These are phyloP conservation scores for Mortierella sp. DNA, from an alignment of 371 early-diverging fungal species.

Conservation along the genomic window DNA sequence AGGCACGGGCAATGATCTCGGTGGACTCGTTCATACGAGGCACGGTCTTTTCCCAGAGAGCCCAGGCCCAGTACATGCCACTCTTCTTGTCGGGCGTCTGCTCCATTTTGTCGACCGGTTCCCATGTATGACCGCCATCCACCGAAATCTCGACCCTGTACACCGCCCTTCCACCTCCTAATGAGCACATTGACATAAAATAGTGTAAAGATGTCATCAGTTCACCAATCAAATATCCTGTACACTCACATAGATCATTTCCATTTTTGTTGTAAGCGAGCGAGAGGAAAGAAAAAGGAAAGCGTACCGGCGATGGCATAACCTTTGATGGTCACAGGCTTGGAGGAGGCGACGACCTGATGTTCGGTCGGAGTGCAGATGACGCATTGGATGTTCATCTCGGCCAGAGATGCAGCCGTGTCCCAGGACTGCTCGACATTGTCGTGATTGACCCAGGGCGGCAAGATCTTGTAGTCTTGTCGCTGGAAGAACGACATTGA, in stretches of 20 bases:
- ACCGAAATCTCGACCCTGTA: slow-evolving; percentile 88
- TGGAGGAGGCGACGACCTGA: slow-evolving; percentile 16
- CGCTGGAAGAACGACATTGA: slow-evolving; percentile 82
- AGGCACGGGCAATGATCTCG: slow-evolving; percentile 78
- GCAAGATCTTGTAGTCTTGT: slow-evolving; percentile 89
- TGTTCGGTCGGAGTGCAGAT: slow-evolving; percentile 67
- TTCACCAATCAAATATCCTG: background rate
- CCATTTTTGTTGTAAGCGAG: background rate
- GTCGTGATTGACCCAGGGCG: slow-evolving; percentile 64
- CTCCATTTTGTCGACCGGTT: slow-evolving; percentile 61
- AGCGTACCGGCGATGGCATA: slow-evolving; percentile 76
- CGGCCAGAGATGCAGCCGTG: slow-evolving; percentile 75
- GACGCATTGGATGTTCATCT: slow-evolving; percentile 81
- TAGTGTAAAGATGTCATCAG: background rate
- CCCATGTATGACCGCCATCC: slow-evolving; percentile 89
- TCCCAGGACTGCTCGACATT: slow-evolving; percentile 66
- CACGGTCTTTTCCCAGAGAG: slow-evolving; percentile 77
- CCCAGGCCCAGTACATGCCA: slow-evolving; percentile 81
- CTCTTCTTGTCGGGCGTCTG: slow-evolving; percentile 48
- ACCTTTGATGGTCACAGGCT: slow-evolving; percentile 63
- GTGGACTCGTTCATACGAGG: slow-evolving; percentile 50
- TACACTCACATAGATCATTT: background rate
- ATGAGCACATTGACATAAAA: background rate
- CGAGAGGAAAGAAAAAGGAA: slow-evolving; percentile 41
- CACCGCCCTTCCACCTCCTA: slow-evolving; percentile 69